Base-by-base conservation (phyloP, 495 filamentous ascomycete species). In the Neurospora tetraspora region DNA sequence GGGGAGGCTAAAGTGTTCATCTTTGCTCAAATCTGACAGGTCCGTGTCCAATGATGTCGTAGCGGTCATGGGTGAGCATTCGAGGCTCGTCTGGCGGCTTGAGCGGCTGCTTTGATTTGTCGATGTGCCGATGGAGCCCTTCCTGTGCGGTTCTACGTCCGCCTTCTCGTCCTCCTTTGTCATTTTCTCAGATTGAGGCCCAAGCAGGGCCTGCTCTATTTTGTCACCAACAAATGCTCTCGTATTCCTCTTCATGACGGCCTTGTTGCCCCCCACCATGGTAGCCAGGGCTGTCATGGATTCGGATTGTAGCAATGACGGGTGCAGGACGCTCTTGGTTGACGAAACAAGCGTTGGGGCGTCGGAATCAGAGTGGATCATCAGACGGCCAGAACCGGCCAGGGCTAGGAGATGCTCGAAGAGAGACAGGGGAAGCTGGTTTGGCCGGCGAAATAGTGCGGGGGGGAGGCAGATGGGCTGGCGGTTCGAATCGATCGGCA, bases 161-260 rank as follows among this genome's bases (percentile, higher is more conserved):
- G 27, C 42, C 42, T 36, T 47, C 34, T 78, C 73, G 6, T 77
- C 74, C 3, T 74, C 43, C 31, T 37, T 69, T 20, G 16, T 27
- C 27, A 69, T 27, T 16, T 39, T 71, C n/a, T 42, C 70, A 11
- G 37, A 45, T 11, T 73, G 73, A 20, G 72, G 20, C 18, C 70
- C 68, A 31, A 47, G 10, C 11, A 39, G 20, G 20, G 73, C 71
- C 12, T 71, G 72, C 65, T 74, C 77, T 71, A 47, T 73, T 42
- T 73, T 76, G 72, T 76, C 71, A 31, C 79, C 76, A 61, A 74
- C 59, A 71, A 74, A 79, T 18, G 42, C 70, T 31, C 76, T 74
- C 12, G 69, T 73, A 27, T 74, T 79, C 10, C 79, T 72, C 71
- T 79, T 80, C 11, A 75, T 78, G 61, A 79, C 74, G n/a, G 70